Evolutionary conservation across 2,329 filamentous ascomycete species (phyloP), one percentile per base, ranked within the genome.

Genomic region (Karstenula rhodostoma): DNA sequence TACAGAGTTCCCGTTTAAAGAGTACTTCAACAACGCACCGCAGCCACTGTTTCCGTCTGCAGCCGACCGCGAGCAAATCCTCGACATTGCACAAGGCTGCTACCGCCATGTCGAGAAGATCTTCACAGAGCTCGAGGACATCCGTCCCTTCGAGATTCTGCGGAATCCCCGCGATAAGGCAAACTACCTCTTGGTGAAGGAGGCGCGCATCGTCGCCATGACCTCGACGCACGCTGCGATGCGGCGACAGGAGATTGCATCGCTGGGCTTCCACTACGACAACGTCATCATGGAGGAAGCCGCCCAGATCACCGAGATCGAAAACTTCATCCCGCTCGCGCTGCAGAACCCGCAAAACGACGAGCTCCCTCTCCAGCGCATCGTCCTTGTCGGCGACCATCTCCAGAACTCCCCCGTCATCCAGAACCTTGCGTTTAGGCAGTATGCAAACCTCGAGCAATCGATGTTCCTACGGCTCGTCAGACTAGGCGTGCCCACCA

Each of bases 281-380:
- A 99, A 97, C 66, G 91, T 99, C 13, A 86, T 99, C 56, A 97
- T 99, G 91, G 95, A 99, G 81, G 95, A 99, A 83, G 94, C 95
- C 5, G 95, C 95, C 13, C 95, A 99, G 74, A 94, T 99, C 73
- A 99, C 94, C 0, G 95, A 99, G 77, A 91, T 97, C 48, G 95
- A 99, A 76, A 96, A 93, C 65, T 98, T 99, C 79, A 93, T 99
- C 65, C 95, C 95, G 0, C 84, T 97, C 56, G 91, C 94, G n/a
- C 85, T 99, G 78, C 96, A 99, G 75, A 92, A 91, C 64, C 87
- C 90, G 22, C 87, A 87, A 66, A 83, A 89, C 54, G 90, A 90
- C 35, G 85, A 92, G 71, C 85, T 92, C 67, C 87, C 89, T 3
- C 81, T 99, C 13, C 93, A 97, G 77, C 86, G 96, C 43, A 89